Evolutionary conservation across 371 early-diverging fungal genomes (phyloP).

Genomic region (Rhizomucor miehei): DNA sequence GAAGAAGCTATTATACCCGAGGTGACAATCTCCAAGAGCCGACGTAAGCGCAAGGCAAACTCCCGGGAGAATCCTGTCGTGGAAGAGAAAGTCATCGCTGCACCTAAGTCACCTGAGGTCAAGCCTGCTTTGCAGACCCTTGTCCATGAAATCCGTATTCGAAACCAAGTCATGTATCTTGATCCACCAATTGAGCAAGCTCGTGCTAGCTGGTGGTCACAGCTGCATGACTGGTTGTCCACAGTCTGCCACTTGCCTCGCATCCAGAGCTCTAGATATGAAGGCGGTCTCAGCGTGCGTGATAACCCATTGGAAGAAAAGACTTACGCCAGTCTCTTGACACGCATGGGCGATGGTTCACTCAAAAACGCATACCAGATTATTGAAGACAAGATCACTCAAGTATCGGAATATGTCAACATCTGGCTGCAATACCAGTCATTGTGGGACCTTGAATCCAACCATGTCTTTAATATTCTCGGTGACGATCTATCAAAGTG

Average conservation of each 20-base stretch:
- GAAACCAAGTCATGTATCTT: conserved; percentile 94
- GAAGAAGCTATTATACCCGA: conserved; percentile 50
- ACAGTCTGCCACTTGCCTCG: conserved; percentile 75
- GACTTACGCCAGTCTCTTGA: conserved; percentile 74
- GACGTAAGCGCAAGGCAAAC: conserved; percentile 57
- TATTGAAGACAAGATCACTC: conserved; percentile 77
- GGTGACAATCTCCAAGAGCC: conserved; percentile 37
- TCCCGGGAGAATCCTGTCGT: conserved; percentile 36
- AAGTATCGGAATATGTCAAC: conserved; percentile 83
- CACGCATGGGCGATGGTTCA: conserved; percentile 68
- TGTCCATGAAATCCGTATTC: conserved; percentile 83
- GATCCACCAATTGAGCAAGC: conserved; percentile 96
- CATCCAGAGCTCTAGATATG: conserved; percentile 90
- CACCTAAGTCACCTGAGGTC: conserved; percentile 48
- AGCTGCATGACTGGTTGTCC: conserved; percentile 92
- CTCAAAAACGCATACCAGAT: conserved; percentile 78
- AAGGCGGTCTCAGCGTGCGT: conserved; percentile 68
- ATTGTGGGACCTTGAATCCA: conserved; percentile 94
- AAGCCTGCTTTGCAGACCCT: conserved; percentile 63
- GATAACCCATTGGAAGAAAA: conserved; percentile 53
- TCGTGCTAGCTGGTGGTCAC: conserved; percentile 82
- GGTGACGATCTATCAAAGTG: conserved; percentile 91
- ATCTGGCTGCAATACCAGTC: conserved; percentile 98
- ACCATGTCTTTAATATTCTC: conserved; percentile 77
- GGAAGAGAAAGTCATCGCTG: conserved; percentile 34